Conservation (phyloP, 208 protist genomes). For the Leishmania tarentolae region DNA sequence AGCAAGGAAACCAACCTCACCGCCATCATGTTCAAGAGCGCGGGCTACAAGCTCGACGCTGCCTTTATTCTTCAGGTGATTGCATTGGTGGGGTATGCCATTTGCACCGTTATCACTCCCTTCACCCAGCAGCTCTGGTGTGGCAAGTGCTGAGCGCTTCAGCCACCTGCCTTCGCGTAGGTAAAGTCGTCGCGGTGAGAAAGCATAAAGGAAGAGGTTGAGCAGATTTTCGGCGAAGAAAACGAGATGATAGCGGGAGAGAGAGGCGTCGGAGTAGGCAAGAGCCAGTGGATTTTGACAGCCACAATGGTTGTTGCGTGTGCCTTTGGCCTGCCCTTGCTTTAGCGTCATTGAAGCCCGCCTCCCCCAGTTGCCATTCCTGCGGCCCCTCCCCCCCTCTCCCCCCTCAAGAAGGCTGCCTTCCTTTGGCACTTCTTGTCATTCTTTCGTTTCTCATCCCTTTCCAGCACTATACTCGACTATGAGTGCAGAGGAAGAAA, state of each 20-base stretch:
- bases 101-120: conserved; percentile 43
- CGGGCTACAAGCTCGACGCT: conserved; percentile 40
- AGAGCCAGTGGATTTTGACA: neutral
- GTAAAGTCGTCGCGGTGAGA: neutral
- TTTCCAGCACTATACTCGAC: neutral
- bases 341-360: neutral
- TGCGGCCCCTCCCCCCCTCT: neutral
- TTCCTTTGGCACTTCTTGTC: neutral
- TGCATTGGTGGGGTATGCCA: conserved; percentile 26
- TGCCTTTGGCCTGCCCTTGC: neutral
- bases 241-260: neutral
- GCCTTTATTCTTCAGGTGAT: conserved; percentile 55
- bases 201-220: too few relatives aligned
- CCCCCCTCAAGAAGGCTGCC: neutral
- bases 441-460: neutral
- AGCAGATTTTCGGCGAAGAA: neutral
- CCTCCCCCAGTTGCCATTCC: neutral
- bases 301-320: neutral
- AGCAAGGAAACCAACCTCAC: conserved; percentile 31
- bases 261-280: neutral
- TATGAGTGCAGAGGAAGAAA: neutral
- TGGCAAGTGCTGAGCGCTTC: conserved; percentile 36
- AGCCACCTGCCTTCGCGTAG: too few relatives aligned
- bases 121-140: conserved; percentile 62
- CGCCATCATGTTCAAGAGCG: conserved; percentile 45